phyloP scores from a whole-genome alignment of 305 asterid genomes.

The Solanum hybrid region DNA sequence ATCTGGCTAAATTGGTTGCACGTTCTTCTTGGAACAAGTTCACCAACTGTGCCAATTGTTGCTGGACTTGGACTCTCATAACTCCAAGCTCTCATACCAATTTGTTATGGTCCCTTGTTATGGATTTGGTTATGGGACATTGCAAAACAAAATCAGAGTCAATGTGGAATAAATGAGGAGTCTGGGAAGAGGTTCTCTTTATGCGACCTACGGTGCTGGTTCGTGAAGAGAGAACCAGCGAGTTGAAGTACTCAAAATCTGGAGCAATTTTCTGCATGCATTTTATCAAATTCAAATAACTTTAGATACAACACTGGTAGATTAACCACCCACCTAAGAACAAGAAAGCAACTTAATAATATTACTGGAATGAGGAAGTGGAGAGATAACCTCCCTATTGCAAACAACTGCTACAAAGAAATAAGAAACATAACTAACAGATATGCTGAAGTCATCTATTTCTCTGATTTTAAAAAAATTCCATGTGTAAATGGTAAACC shows the following conservation, averaged over 20 bases:
- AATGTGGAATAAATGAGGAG: background rate
- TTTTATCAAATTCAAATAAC: background rate
- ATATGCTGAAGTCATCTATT: background rate
- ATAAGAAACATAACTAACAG: background rate
- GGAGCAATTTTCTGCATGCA: background rate
- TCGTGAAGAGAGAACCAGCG: background rate
- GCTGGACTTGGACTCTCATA: background rate
- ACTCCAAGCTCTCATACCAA: background rate
- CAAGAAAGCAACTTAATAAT: background rate
- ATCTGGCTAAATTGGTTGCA: background rate
- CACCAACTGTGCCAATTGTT: background rate
- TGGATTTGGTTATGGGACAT: background rate
- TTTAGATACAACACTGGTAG: background rate
- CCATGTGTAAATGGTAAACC: background rate
- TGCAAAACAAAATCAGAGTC: background rate
- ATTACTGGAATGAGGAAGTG: background rate
- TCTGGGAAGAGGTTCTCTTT: background rate
- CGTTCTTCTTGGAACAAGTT: background rate
- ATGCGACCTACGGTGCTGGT: background rate
- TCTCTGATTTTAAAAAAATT: background rate
- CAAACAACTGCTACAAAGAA: background rate
- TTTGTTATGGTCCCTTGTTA: background rate
- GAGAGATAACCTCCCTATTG: background rate
- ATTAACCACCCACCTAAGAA: background rate
- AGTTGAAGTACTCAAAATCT: background rate